These are phyloP conservation scores for Fusarium heterosporum DNA, from an alignment of 2,329 filamentous ascomycete species.

Conservation along the genomic window DNA sequence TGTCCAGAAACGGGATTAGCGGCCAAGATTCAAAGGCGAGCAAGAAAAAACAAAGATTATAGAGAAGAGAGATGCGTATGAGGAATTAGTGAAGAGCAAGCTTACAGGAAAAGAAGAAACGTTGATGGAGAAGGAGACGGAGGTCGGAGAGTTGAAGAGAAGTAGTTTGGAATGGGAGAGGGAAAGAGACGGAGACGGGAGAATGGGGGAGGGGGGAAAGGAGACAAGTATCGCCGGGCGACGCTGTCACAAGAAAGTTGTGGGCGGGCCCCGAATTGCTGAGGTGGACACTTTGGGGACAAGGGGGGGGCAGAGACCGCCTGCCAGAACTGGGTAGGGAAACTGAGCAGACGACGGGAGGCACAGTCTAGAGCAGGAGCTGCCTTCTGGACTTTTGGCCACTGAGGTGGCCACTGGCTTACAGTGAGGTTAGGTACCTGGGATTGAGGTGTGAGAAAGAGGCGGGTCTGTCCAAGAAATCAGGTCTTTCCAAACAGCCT, in stretches of 20 bases:
- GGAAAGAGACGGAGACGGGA: slow-evolving; percentile 44
- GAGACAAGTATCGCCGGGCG: slow-evolving; percentile 52
- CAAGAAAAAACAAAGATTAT: slow-evolving; percentile 40
- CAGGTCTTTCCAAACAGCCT: slow-evolving; percentile 37
- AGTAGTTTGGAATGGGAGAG: slow-evolving; percentile 48
- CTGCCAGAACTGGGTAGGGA: slow-evolving; percentile 42
- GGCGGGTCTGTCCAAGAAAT: slow-evolving; percentile 40
- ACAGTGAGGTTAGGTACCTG: not conserved
- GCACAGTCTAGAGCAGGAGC: slow-evolving; percentile 38
- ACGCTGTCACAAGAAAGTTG: slow-evolving; percentile 52
- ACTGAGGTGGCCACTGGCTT: slow-evolving; percentile 4
- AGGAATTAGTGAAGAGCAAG: slow-evolving; percentile 31
- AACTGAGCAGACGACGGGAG: slow-evolving; percentile 28
- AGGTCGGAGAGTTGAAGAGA: slow-evolving; percentile 47
- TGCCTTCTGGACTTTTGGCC: slow-evolving; percentile 10
- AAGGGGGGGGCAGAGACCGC: slow-evolving; percentile 45
- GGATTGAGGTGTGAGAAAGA: slow-evolving; percentile 11
- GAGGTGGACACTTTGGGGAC: slow-evolving; percentile 47
- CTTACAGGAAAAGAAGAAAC: slow-evolving; percentile 47
- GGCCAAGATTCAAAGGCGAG: slow-evolving; percentile 38
- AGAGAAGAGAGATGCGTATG: slow-evolving; percentile 40
- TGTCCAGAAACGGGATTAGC: slow-evolving; percentile 51
- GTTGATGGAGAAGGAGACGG: slow-evolving; percentile 50
- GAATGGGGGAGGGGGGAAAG: slow-evolving; percentile 50
- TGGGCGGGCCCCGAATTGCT: slow-evolving; percentile 52